phyloP scores from a whole-genome alignment of 2,329 filamentous ascomycete species.

The Diaporthe sp. region DNA sequence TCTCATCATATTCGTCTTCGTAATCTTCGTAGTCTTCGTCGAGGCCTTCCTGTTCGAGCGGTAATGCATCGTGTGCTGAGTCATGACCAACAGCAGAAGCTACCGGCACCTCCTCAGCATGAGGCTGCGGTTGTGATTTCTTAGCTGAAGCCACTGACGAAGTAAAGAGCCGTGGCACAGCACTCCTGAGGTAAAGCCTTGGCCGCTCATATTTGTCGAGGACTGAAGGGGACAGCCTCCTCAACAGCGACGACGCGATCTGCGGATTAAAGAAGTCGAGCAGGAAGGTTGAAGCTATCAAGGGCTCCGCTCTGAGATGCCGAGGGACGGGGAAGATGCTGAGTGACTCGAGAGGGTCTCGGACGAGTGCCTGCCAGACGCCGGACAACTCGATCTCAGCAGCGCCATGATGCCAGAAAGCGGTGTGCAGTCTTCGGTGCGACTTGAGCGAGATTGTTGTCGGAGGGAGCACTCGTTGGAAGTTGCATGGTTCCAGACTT shows the following conservation, averaged over 20 bases:
- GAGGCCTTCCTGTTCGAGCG: background rate
- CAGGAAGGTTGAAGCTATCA: conserved; percentile 59
- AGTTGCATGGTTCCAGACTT: conserved; percentile 64
- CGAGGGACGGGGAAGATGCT: conserved; percentile 40
- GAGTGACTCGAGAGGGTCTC: conserved; percentile 42
- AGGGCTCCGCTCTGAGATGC: conserved; percentile 40
- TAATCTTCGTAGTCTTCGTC: conserved; percentile 11
- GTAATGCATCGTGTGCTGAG: background rate
- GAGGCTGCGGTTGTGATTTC: background rate
- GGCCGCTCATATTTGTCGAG: conserved; percentile 37
- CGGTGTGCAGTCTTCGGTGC: conserved; percentile 56
- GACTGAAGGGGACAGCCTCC: conserved; percentile 43
- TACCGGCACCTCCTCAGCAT: background rate
- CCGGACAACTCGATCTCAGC: conserved; percentile 58
- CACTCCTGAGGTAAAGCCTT: conserved; percentile 29
- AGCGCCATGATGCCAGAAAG: conserved; percentile 67
- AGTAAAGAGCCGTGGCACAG: conserved; percentile 40
- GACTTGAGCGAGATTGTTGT: conserved; percentile 49
- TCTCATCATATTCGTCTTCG: background rate
- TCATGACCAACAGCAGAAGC: background rate
- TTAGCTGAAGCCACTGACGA: conserved; percentile 39
- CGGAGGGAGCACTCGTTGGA: conserved; percentile 62
- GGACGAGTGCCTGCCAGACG: conserved; percentile 52
- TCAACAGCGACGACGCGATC: conserved; percentile 54
- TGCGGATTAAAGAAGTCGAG: conserved; percentile 68